Base-by-base conservation (phyloP, 2,329 filamentous ascomycete species). In the Ascochyta pisi region DNA sequence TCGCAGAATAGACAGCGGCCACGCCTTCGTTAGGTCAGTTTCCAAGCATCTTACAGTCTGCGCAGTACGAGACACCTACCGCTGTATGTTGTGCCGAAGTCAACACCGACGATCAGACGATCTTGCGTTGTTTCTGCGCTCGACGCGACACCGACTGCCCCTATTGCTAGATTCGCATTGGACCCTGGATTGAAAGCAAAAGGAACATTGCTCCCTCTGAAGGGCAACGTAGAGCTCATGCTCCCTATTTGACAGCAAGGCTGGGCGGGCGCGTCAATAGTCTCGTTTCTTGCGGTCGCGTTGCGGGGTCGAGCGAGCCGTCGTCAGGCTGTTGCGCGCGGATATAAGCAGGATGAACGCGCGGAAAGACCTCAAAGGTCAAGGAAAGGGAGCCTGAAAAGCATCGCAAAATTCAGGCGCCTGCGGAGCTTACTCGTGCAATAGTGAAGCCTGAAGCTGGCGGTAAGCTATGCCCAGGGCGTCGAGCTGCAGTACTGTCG, bases 61-160 rank as follows among this genome's bases (percentile, higher is more conserved):
- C 26, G 22, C 23, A 35, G 19, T 26, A 34, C 24, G 24, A 31
- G 34, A 26, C 44, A 63, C 67, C 43, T 54, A 86, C 89, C 89
- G 39, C 87, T 91, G 70, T 91, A 93, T 1, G 90, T 93, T n/a
- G 90, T 93, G 13, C 90, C 90, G 77, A 93, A 93, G 73, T 93
- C 90, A 7, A 93, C 86, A 7, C 89, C 90, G 31, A 93, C 89
- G 64, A 92, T 89, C 63, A 92, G 76, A 15, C 53, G 53, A 48
- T 56, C 53, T 23, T 50, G 29, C 5, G 24, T 40, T 31, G 47
- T 43, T 29, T 42, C 31, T 4, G 33, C 33, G 38, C 48, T 39
- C 6, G 53, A 50, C 24, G 53, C 42, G 39, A 33, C 26, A 24
- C 47, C 43, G 24, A 50, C 48, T 37, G 56, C 40, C 22, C 49